Evolutionary conservation across 148 eudicot species (phyloP).

Genomic region (Silene latifolia): DNA sequence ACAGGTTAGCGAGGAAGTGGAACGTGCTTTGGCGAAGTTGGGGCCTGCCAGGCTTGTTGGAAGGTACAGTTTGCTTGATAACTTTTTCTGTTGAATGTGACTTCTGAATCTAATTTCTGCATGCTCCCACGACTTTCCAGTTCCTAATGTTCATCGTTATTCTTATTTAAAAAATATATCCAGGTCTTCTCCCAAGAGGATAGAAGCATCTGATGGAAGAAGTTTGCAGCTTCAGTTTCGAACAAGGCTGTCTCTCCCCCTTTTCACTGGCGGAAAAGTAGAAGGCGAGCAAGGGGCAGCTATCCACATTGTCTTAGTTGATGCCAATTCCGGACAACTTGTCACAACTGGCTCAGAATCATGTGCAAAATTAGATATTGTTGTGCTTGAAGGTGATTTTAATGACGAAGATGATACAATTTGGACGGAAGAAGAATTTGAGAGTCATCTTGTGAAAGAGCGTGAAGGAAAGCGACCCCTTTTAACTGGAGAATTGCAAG

Average conservation of each 20-base stretch:
- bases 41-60: slow-evolving; percentile 58
- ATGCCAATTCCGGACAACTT: slow-evolving; percentile 64
- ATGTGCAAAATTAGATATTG: slow-evolving; percentile 67
- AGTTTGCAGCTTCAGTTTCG: slow-evolving; percentile 73
- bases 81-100: background rate
- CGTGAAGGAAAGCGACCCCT: slow-evolving; percentile 98
- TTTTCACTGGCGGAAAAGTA: slow-evolving; percentile 84
- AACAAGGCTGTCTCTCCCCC: slow-evolving; percentile 73
- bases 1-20: slow-evolving; percentile 98
- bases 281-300: slow-evolving; percentile 95
- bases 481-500: slow-evolving; percentile 77
- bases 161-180: slow-evolving; percentile 21
- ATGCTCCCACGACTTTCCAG: background rate
- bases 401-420: slow-evolving; percentile 72
- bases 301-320: slow-evolving; percentile 69
- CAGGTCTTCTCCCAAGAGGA: slow-evolving; percentile 76
- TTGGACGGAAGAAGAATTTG: slow-evolving; percentile 84
- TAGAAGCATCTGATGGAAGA: slow-evolving; percentile 82
- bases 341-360: slow-evolving; percentile 80
- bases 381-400: slow-evolving; percentile 96
- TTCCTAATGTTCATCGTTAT: slow-evolving; percentile 5
- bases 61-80: slow-evolving; percentile 37
- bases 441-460: slow-evolving; percentile 80
- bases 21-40: slow-evolving; percentile 88
- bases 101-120: background rate